These are phyloP conservation scores for Triticum dicoccoides DNA, from an alignment of 176 grass and related monocot species.

Conservation along the genomic window DNA sequence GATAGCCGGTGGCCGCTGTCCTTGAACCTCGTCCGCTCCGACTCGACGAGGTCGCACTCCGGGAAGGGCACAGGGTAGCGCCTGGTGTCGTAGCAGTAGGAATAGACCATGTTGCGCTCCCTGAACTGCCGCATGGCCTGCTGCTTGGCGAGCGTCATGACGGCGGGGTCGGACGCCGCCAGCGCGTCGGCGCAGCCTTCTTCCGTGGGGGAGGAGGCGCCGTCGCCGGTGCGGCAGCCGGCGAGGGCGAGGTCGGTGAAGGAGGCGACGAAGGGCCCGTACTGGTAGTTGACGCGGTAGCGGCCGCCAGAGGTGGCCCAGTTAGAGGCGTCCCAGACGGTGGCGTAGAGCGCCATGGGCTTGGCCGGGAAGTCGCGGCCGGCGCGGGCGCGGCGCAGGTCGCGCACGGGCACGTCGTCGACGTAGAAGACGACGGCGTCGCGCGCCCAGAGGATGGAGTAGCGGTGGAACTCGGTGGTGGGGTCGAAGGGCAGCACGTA, in stretches of 20 bases:
- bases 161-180: constrained; percentile 34
- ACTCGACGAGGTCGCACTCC: constrained; percentile 71
- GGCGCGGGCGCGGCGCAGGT: constrained; percentile 50
- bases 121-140: constrained; percentile 66
- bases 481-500: constrained; percentile 84
- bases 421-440: constrained; percentile 54
- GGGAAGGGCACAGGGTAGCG: constrained; percentile 56
- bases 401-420: constrained; percentile 70
- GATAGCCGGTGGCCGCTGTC: constrained; percentile 49
- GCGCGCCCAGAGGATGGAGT: constrained; percentile 80
- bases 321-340: constrained; percentile 83
- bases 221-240: constrained; percentile 59
- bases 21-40: constrained; percentile 58
- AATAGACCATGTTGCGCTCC: constrained; percentile 82
- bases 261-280: constrained; percentile 71
- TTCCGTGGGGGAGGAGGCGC: not conserved
- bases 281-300: constrained; percentile 73
- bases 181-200: constrained; percentile 35
- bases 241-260: constrained; percentile 75
- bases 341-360: constrained; percentile 88
- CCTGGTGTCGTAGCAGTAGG: constrained; percentile 68
- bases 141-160: constrained; percentile 66
- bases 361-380: constrained; percentile 79
- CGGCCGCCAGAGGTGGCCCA: constrained; percentile 75
- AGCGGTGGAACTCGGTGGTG: constrained; percentile 86